These are phyloP conservation scores for Schoenoplectus triqueter DNA, from an alignment of 202 grass and related monocot species.

Conservation along the genomic window DNA sequence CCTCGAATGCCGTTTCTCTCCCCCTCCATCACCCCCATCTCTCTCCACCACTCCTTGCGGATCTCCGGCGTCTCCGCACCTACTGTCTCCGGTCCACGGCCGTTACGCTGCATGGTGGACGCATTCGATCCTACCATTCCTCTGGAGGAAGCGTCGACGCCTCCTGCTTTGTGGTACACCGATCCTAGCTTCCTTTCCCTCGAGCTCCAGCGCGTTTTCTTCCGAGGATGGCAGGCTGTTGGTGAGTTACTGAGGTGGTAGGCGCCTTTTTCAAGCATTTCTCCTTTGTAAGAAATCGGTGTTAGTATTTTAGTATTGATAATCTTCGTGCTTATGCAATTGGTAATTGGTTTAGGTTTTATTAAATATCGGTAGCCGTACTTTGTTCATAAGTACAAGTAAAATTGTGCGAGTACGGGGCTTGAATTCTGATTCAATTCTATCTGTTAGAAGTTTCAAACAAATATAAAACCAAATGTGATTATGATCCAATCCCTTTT, in stretches of 20 bases:
- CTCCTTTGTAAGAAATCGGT: neutral
- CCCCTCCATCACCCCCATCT: neutral
- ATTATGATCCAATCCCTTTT: too few relatives aligned
- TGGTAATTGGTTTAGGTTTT: too few relatives aligned
- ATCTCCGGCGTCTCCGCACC: too few relatives aligned
- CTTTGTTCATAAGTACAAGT: too few relatives aligned
- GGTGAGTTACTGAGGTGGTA: slow-evolving; percentile 46
- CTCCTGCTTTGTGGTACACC: slow-evolving; percentile 80
- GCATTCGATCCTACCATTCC: slow-evolving; percentile 72
- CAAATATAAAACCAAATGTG: too few relatives aligned
- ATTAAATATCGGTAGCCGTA: too few relatives aligned
- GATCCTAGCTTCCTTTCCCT: slow-evolving; percentile 55
- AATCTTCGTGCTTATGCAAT: too few relatives aligned
- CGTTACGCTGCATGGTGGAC: slow-evolving; percentile 48
- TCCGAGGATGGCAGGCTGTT: slow-evolving; percentile 83
- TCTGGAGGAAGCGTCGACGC: slow-evolving; percentile 62
- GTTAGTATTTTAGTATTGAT: neutral
- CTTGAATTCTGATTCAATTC: too few relatives aligned
- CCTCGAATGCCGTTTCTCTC: neutral
- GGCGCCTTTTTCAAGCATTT: neutral
- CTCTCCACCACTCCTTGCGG: neutral
- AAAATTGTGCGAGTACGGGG: too few relatives aligned
- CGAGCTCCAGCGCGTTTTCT: slow-evolving; percentile 78
- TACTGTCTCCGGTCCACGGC: neutral
- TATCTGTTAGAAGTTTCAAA: too few relatives aligned